Conservation (phyloP, 345 rosid genomes). For the Clarkia xantiana region DNA sequence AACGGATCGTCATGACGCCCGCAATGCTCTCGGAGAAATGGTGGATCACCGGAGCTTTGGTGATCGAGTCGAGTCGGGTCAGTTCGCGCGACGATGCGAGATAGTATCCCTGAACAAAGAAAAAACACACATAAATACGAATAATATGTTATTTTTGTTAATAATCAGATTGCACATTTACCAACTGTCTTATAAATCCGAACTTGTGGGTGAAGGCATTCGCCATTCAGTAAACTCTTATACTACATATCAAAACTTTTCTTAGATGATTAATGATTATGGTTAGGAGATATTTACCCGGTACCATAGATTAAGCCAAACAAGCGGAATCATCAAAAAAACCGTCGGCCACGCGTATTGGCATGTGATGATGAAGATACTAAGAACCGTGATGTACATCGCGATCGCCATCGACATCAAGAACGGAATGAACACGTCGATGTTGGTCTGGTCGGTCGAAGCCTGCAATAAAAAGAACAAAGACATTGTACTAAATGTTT, state of each 20-base stretch:
- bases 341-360: conserved; percentile 92
- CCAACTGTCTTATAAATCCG: too few relatives aligned
- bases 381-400: conserved; percentile 57
- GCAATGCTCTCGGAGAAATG: conserved; percentile 92
- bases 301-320: conserved; percentile 78
- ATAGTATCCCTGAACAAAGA: conserved; percentile 46
- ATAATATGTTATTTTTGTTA: background rate
- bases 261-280: too few relatives aligned
- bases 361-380: conserved; percentile 75
- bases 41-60: conserved; percentile 89
- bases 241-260: too few relatives aligned
- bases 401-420: conserved; percentile 34
- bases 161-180: too few relatives aligned
- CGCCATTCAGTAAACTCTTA: too few relatives aligned
- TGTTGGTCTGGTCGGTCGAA: conserved; percentile 69
- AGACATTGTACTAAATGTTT: too few relatives aligned
- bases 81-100: conserved; percentile 77
- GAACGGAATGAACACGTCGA: conserved; percentile 69
- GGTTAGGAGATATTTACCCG: conserved; percentile 74
- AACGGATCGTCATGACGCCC: conserved; percentile 73
- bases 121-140: background rate
- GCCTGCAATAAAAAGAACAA: conserved; percentile 33
- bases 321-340: conserved; percentile 71
- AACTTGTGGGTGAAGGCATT: too few relatives aligned
- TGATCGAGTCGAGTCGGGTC: conserved; percentile 86